Evolutionary conservation across 805 yeast genomes (phyloP).

Genomic region (Lachancea meyersii): DNA sequence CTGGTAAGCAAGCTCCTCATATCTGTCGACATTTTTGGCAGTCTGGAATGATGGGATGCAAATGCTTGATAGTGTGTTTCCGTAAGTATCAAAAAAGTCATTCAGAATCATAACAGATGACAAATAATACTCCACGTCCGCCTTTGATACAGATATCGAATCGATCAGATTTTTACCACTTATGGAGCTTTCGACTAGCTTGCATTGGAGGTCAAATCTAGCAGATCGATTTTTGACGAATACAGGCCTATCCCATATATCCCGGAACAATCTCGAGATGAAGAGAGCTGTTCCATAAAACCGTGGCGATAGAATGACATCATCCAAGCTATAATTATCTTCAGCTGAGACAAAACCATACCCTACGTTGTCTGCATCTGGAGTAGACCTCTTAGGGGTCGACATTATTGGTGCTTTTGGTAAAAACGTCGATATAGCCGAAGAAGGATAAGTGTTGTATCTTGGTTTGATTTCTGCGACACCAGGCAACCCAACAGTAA

Average conservation of each 20-base stretch:
- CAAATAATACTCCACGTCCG: conserved; percentile 58
- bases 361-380: conserved; percentile 4
- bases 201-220: conserved; percentile 11
- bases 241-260: conserved; percentile 70
- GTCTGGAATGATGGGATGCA: conserved; percentile 43
- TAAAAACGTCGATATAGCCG: conserved; percentile 27
- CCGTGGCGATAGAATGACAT: conserved; percentile 84
- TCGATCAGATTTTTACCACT: conserved; percentile 18
- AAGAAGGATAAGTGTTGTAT: conserved; percentile 31
- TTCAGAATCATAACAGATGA: conserved; percentile 65
- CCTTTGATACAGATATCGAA: conserved; percentile 26
- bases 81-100: conserved; percentile 63
- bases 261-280: conserved; percentile 70
- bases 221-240: conserved; percentile 38
- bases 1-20: conserved; percentile 65
- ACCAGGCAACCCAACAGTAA: conserved; percentile 39
- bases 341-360: conserved; percentile 7
- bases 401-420: conserved; percentile 20
- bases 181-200: conserved; percentile 23
- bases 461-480: conserved; percentile 39
- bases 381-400: conserved; percentile 17
- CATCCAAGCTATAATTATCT: conserved; percentile 42
- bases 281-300: conserved; percentile 82
- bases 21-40: conserved; percentile 29
- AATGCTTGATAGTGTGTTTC: conserved; percentile 36